phyloP scores from a whole-genome alignment of 2,329 filamentous ascomycete genomes.

The Talaromyces islandicus region DNA sequence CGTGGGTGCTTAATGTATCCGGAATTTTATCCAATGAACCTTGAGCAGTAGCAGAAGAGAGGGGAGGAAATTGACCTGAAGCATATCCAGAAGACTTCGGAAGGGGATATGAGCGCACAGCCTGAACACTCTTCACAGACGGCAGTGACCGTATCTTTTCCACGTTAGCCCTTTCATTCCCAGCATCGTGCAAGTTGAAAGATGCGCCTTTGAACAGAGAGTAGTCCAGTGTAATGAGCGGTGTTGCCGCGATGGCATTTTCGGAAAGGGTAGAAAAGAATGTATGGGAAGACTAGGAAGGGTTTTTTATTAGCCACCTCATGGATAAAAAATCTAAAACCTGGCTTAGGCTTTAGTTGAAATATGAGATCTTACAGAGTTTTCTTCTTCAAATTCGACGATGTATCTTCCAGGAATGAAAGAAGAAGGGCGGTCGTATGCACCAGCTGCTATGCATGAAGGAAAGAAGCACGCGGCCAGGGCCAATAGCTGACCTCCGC shows the following conservation, averaged over 20 bases:
- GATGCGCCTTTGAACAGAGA: slow-evolving; percentile 6
- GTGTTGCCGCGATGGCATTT: slow-evolving; percentile 2
- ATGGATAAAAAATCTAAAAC: neutral
- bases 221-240: slow-evolving; percentile 3
- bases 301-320: neutral
- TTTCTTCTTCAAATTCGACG: slow-evolving; percentile 2
- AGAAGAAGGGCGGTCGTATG: neutral
- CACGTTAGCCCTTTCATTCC: neutral
- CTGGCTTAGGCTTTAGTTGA: neutral
- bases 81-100: neutral
- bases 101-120: neutral
- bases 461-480: neutral
- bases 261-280: slow-evolving; percentile 8
- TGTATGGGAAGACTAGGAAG: neutral
- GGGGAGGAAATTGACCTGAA: neutral
- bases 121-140: slow-evolving; percentile 5
- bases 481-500: neutral
- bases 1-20: slow-evolving; percentile 10
- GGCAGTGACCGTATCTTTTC: slow-evolving; percentile 4
- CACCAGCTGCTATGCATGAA: neutral
- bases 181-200: neutral
- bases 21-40: neutral
- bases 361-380: neutral
- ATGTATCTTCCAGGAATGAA: slow-evolving; percentile 5
- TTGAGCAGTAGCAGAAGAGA: neutral